These are phyloP conservation scores for Rubroshorea leprosula DNA, from an alignment of 345 rosid genomes.

Conservation along the genomic window DNA sequence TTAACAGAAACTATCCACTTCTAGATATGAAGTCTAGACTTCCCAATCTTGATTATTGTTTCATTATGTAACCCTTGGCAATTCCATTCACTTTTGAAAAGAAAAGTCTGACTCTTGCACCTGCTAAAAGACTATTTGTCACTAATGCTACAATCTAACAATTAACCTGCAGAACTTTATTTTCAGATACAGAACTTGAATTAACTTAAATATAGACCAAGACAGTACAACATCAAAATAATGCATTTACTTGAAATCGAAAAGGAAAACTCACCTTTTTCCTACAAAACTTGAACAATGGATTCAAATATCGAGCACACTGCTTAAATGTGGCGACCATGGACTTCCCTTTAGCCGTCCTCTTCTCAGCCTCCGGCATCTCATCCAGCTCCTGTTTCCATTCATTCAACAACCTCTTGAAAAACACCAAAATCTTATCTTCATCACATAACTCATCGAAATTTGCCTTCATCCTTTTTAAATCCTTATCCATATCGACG, in stretches of 20 bases:
- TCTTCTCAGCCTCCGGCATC: conserved; percentile 64
- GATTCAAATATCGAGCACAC: conserved; percentile 85
- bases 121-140: too few relatives aligned
- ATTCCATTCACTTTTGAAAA: too few relatives aligned
- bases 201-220: not conserved
- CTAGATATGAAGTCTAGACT: too few relatives aligned
- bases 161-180: too few relatives aligned
- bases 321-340: conserved; percentile 95
- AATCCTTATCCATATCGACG: conserved; percentile 74
- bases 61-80: too few relatives aligned
- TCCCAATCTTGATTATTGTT: too few relatives aligned
- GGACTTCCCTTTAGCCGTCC: conserved; percentile 87
- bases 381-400: conserved; percentile 94
- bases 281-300: conserved; percentile 94
- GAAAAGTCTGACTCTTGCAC: too few relatives aligned
- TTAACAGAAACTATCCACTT: too few relatives aligned
- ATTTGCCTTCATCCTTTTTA: conserved; percentile 76
- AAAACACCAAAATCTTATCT: conserved; percentile 88
- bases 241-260: not conserved
- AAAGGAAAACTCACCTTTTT: conserved; percentile 59
- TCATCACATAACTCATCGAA: conserved; percentile 88
- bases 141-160: too few relatives aligned
- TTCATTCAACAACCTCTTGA: conserved; percentile 80
- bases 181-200: not conserved
- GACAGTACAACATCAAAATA: not conserved